A percentile compares a stretch with the other conserved stretches of the same genome.
phyloP scores from a whole-genome alignment of 177 flowering plant genomes.

The Vitis hybrid region DNA sequence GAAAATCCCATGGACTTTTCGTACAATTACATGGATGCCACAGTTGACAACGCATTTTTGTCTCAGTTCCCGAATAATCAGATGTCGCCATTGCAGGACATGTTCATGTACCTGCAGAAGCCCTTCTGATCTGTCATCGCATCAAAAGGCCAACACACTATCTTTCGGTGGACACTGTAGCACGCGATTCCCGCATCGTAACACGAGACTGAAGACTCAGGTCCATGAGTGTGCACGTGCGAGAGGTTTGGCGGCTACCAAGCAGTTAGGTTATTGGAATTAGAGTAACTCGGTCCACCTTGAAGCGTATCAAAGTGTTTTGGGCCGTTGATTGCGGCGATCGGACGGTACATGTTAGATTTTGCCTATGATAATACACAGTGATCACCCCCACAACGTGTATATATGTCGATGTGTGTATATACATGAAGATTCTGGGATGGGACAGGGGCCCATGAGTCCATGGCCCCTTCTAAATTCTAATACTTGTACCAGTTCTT shows the following conservation, averaged over 20 bases:
- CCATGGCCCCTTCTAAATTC: too few relatives aligned
- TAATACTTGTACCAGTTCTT: too few relatives aligned
- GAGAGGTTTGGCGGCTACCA: not conserved
- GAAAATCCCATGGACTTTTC: constrained; percentile 33
- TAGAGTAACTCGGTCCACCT: not conserved
- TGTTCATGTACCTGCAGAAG: constrained; percentile 63
- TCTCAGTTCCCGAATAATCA: constrained; percentile 31
- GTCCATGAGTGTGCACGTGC: constrained; percentile 36
- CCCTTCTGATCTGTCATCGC: constrained; percentile 39
- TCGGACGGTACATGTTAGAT: too few relatives aligned
- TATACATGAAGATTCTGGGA: too few relatives aligned
- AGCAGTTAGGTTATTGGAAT: not conserved
- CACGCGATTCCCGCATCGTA: constrained; percentile 8
- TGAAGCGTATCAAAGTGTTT: too few relatives aligned
- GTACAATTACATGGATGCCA: constrained; percentile 40
- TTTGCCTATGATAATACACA: too few relatives aligned
- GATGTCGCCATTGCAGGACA: constrained; percentile 67
- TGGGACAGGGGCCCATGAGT: too few relatives aligned
- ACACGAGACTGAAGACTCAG: constrained; percentile 29
- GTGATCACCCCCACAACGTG: too few relatives aligned
- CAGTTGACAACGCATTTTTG: constrained; percentile 20
- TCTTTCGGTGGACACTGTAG: not conserved
- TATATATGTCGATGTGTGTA: too few relatives aligned
- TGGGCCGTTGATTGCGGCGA: too few relatives aligned
- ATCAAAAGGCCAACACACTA: not conserved